phyloP scores from a whole-genome alignment of 805 yeast species.

The Pichia californica region DNA sequence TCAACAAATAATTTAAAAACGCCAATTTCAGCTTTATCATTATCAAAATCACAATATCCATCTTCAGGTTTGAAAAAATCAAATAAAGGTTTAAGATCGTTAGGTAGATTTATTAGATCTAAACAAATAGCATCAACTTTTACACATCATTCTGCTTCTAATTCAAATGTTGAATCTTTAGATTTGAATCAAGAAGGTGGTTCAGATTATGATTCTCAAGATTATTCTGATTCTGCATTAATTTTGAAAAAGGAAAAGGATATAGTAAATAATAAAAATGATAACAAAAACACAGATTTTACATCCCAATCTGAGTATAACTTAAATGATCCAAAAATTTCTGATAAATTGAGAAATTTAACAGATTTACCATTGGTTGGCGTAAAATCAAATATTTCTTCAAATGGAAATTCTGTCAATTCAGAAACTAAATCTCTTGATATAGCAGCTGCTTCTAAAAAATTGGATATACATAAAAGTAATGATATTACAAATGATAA shows the following conservation, averaged over 20 bases:
- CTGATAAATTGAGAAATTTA: too few relatives aligned
- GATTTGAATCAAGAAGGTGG: too few relatives aligned
- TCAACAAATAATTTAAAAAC: too few relatives aligned
- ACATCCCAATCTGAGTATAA: not conserved
- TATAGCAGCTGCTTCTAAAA: not conserved
- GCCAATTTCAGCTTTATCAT: not conserved
- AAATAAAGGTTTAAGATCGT: conserved; percentile 4
- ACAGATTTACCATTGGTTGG: too few relatives aligned
- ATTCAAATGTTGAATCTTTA: too few relatives aligned
- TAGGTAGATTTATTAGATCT: conserved; percentile 7
- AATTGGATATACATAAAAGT: not conserved
- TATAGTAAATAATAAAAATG: not conserved
- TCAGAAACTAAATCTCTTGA: not conserved
- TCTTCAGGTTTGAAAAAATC: not conserved
- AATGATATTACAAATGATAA: too few relatives aligned
- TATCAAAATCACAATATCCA: not conserved
- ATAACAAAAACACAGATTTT: too few relatives aligned
- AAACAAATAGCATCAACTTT: conserved; percentile 8
- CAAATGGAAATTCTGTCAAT: too few relatives aligned
- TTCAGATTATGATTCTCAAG: not conserved
- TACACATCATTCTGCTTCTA: conserved; percentile 3
- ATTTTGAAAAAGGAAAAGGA: not conserved
- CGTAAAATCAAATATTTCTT: too few relatives aligned
- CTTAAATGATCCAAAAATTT: not conserved
- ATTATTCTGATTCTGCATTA: not conserved